A percentile compares a stretch with the other conserved stretches of the same genome.
phyloP scores from a whole-genome alignment of 495 filamentous ascomycete genomes.

The Tetracladium setigerum region DNA sequence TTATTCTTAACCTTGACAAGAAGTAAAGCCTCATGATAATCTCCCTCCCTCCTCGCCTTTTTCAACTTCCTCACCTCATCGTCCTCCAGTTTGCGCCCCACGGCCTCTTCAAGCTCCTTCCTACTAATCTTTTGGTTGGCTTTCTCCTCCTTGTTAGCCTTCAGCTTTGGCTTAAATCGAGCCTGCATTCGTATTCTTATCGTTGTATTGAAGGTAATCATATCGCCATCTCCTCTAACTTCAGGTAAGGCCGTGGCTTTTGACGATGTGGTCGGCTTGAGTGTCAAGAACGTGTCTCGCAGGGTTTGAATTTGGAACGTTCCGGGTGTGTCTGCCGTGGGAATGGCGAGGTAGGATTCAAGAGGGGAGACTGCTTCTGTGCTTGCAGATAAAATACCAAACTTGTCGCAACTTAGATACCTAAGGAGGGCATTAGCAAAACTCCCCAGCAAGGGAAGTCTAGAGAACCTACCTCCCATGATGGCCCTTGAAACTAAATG shows the following conservation, averaged over 20 bases:
- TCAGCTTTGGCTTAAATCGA: slow-evolving; percentile 77
- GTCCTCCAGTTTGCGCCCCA: slow-evolving; percentile 69
- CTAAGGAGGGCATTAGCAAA: slow-evolving; percentile 37
- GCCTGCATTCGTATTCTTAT: slow-evolving; percentile 90
- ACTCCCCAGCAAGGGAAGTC: background rate
- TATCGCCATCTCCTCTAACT: slow-evolving; percentile 71
- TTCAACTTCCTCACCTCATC: slow-evolving; percentile 79
- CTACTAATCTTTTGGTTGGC: slow-evolving; percentile 75
- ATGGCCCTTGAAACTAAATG: slow-evolving; percentile 76
- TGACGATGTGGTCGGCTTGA: slow-evolving; percentile 34
- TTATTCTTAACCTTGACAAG: slow-evolving; percentile 90
- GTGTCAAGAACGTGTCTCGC: slow-evolving; percentile 51
- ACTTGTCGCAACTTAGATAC: slow-evolving; percentile 76
- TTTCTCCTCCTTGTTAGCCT: slow-evolving; percentile 71
- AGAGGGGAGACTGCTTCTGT: slow-evolving; percentile 72
- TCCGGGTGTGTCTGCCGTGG: slow-evolving; percentile 52
- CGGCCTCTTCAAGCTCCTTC: slow-evolving; percentile 78
- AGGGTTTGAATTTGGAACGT: slow-evolving; percentile 64
- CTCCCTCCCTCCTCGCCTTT: slow-evolving; percentile 74
- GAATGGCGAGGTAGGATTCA: slow-evolving; percentile 71
- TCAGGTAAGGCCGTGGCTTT: slow-evolving; percentile 44
- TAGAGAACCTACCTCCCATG: slow-evolving; percentile 61
- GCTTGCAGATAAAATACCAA: slow-evolving; percentile 68
- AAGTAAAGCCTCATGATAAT: slow-evolving; percentile 83
- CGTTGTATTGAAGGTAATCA: slow-evolving; percentile 65